Conservation (phyloP, 2,329 filamentous ascomycete genomes). For the Aspergillus vadensis region DNA sequence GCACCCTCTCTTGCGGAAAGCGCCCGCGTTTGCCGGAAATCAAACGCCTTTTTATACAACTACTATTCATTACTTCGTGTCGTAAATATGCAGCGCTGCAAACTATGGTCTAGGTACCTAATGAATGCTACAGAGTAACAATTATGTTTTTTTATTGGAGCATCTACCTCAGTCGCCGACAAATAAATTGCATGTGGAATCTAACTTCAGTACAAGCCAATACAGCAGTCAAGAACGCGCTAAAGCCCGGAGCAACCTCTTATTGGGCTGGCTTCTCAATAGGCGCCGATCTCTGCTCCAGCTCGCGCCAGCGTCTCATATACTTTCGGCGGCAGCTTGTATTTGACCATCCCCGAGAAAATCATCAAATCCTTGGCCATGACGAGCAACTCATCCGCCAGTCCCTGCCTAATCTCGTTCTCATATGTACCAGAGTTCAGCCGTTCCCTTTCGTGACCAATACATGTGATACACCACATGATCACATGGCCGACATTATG, state of each 20-base stretch:
- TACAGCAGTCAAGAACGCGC: not conserved
- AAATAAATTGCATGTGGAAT: not conserved
- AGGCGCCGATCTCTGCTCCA: constrained; percentile 63
- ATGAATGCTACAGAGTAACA: too few relatives aligned
- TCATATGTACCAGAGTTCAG: constrained; percentile 73
- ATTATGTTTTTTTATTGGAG: not conserved
- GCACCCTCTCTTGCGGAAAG: not conserved
- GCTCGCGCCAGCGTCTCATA: constrained; percentile 86
- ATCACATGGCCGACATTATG: constrained; percentile 88
- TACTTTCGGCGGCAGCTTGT: constrained; percentile 81
- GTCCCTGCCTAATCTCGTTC: constrained; percentile 45
- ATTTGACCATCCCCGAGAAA: constrained; percentile 89
- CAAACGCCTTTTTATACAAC: not conserved
- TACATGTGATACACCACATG: constrained; percentile 90
- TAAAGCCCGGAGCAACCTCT: not conserved
- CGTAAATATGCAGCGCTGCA: too few relatives aligned
- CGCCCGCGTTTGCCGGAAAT: not conserved
- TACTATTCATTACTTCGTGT: not conserved
- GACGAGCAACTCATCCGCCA: constrained; percentile 72
- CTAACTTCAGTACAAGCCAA: too few relatives aligned
- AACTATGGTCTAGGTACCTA: too few relatives aligned
- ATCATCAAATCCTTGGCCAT: constrained; percentile 89
- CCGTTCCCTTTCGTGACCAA: constrained; percentile 73
- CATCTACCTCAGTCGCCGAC: not conserved
- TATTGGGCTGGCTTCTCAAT: constrained; percentile 24